These are phyloP conservation scores for Orbilia ellipsospora DNA, from an alignment of 2,329 filamentous ascomycete species.

Conservation along the genomic window DNA sequence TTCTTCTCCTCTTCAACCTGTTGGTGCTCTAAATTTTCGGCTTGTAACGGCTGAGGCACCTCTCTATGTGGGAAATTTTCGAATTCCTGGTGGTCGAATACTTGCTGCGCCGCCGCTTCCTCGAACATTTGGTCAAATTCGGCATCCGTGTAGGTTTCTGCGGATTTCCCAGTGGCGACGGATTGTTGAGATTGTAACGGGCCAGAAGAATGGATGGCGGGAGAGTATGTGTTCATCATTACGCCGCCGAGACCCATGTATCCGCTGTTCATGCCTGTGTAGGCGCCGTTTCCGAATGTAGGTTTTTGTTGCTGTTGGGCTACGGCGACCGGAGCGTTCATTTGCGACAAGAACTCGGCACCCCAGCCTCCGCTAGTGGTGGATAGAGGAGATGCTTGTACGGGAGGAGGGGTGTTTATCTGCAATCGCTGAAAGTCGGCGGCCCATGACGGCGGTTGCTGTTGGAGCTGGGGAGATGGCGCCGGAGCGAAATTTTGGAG, in stretches of 20 bases:
- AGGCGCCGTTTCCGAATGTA: background rate
- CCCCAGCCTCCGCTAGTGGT: slow-evolving; percentile 30
- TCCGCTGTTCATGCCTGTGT: slow-evolving; percentile 17
- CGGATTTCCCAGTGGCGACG: slow-evolving; percentile 10
- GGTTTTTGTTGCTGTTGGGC: slow-evolving; percentile 13
- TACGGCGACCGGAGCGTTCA: slow-evolving; percentile 59
- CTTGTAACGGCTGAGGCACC: slow-evolving; percentile 22
- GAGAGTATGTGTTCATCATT: slow-evolving; percentile 8
- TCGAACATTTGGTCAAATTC: slow-evolving; percentile 56
- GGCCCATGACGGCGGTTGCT: slow-evolving; percentile 60
- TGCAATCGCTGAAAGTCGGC: slow-evolving; percentile 66
- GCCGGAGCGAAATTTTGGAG: slow-evolving; percentile 28
- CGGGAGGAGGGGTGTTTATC: slow-evolving; percentile 59
- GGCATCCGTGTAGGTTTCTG: slow-evolving; percentile 37
- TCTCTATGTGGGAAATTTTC: slow-evolving; percentile 37
- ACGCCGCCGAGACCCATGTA: background rate
- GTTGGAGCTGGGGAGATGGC: slow-evolving; percentile 59
- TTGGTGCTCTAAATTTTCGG: background rate
- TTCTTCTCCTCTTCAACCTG: slow-evolving; percentile 49
- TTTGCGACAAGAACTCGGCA: slow-evolving; percentile 57
- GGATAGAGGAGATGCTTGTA: slow-evolving; percentile 21
- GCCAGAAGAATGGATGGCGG: background rate
- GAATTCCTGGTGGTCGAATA: slow-evolving; percentile 11
- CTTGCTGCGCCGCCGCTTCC: slow-evolving; percentile 28
- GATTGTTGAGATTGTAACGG: background rate